Evolutionary conservation across 495 filamentous ascomycete genomes (phyloP), one percentile per base, ranked within the genome.

Genomic region (Echria macrotheca): DNA sequence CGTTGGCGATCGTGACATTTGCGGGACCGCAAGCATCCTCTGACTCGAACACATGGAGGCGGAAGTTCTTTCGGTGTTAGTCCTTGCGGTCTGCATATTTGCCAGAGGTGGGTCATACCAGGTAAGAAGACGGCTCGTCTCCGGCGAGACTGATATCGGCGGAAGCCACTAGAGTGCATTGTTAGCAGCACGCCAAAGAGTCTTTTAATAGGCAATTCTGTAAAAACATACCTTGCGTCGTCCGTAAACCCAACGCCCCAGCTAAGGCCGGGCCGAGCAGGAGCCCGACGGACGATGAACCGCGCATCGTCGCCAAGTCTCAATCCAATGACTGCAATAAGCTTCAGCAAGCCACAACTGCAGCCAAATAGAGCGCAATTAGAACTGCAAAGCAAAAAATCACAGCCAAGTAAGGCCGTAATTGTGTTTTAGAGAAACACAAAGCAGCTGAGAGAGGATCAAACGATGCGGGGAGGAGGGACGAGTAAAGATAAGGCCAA

Each of bases 1-100:
- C 54, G 15, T 59, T 67, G 42, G 64, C 63, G 25, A 66, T 60
- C 12, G 60, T 63, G 9, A 70, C 56, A 36, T 70, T 70, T 50
- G 60, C 62, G 26, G 63, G 49, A 2, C 61, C 66, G 28, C 69
- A 71, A 18, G 64, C 60, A 10, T 58, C 61, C 28, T 43, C 52
- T 10, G 65, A 64, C 44, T 67, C 59, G 40, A 52, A 51, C 21
- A 70, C 49, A 18, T 60, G 54, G n/a, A 71, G 50, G 19, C 58
- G 60, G 53, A 69, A 60, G 25, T 50, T 61, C 63, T 66, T 21
- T 37, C 36, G 19, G 10, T 5, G 41, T 25, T 23, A 37, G 41
- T 54, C 14, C 55, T 24, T 23, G 5, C 15, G 7, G 22, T 7
- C 36, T 1, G 11, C 14, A 11, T 17, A 15, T 9, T 1, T 17